Percentiles rank a stretch among this genome's conserved stretches.
These are phyloP conservation scores for Phaffia australis DNA, from an alignment of 768 basidiomycete genomes.

Conservation along the genomic window DNA sequence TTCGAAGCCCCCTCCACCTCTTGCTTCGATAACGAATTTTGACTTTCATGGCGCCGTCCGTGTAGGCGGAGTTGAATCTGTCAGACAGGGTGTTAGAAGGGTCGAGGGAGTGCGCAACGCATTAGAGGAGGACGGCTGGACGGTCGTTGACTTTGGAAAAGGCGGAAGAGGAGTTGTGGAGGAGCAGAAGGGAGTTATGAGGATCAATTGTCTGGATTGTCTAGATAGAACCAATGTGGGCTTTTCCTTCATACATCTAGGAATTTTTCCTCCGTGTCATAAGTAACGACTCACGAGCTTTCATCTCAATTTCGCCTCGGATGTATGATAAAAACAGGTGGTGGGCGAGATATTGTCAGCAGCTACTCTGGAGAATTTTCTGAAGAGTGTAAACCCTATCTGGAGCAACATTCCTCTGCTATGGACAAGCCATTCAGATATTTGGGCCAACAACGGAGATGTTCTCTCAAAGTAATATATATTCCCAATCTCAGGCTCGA, in stretches of 20 bases:
- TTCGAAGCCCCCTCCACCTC: conserved; percentile 45
- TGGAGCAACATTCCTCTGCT: conserved; percentile 39
- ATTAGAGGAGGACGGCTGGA: conserved; percentile 74
- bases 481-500: no score
- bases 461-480: conserved; percentile 54
- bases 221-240: conserved; percentile 76
- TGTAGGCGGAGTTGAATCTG: conserved; percentile 73
- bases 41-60: conserved; percentile 84
- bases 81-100: conserved; percentile 60
- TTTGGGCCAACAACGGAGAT: conserved; percentile 91
- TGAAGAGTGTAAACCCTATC: conserved; percentile 11
- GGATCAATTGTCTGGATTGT: conserved; percentile 92
- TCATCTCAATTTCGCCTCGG: conserved; percentile 36
- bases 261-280: conserved; percentile 38
- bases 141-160: conserved; percentile 61
- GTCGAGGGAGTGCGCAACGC: conserved; percentile 51
- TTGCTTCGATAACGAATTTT: conserved; percentile 71
- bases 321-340: conserved; percentile 25
- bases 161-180: conserved; percentile 44
- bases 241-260: no score
- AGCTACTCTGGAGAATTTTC: conserved; percentile 15
- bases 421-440: conserved; percentile 78
- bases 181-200: conserved; percentile 81
- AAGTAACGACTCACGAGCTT: conserved; percentile 48
- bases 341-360: conserved; percentile 24